phyloP scores from a whole-genome alignment of 2,329 filamentous ascomycete genomes.

The Nectriaceae sp. region DNA sequence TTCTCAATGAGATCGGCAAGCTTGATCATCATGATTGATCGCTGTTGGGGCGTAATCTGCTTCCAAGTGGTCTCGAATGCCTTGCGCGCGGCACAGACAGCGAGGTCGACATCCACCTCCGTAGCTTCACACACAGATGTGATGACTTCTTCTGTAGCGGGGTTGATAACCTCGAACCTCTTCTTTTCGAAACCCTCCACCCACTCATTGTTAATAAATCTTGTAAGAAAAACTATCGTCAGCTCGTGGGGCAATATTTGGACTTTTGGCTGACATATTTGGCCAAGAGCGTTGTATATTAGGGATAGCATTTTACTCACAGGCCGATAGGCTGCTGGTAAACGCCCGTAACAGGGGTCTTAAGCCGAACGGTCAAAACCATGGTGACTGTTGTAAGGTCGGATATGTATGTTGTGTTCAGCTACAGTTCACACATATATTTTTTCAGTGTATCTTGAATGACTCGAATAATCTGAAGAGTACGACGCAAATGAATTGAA shows the following conservation, averaged over 20 bases:
- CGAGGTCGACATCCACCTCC: conserved; percentile 71
- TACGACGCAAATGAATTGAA: too few relatives aligned
- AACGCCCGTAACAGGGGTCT: conserved; percentile 63
- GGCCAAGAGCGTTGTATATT: too few relatives aligned
- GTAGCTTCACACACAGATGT: conserved; percentile 77
- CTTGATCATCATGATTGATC: conserved; percentile 67
- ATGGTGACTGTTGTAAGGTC: too few relatives aligned
- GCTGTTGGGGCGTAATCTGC: conserved; percentile 64
- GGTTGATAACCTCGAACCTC: conserved; percentile 90
- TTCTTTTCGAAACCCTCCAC: conserved; percentile 76
- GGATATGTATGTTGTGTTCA: too few relatives aligned
- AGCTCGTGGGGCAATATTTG: too few relatives aligned
- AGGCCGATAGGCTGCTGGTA: conserved; percentile 60
- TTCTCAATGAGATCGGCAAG: conserved; percentile 76
- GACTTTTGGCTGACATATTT: too few relatives aligned
- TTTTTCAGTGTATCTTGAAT: too few relatives aligned
- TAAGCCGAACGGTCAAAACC: conserved; percentile 58
- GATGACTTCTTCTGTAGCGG: conserved; percentile 78
- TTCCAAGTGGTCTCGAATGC: conserved; percentile 73
- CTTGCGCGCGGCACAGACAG: conserved; percentile 76
- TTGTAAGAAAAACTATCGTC: too few relatives aligned
- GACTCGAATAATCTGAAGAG: too few relatives aligned
- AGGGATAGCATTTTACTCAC: conserved; percentile 41
- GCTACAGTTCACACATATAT: too few relatives aligned
- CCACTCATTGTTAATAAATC: conserved; percentile 91